Percentiles rank a stretch among this genome's conserved stretches.
Conservation (phyloP, 2,329 filamentous ascomycete genomes). For the Golovinomyces cichoracearum region DNA sequence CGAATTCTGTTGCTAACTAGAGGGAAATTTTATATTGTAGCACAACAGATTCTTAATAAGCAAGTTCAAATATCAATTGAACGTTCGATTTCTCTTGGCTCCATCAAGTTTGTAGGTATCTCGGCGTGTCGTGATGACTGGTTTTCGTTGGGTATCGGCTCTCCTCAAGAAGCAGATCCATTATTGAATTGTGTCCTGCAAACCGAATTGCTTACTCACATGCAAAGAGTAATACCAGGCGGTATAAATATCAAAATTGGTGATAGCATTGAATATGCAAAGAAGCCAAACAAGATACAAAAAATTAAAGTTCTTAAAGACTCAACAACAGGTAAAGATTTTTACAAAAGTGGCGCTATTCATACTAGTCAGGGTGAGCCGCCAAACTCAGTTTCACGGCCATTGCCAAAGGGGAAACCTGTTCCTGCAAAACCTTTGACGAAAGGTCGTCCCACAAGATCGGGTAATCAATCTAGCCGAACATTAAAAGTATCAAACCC, state of each 20-base stretch:
- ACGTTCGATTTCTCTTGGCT: conserved; percentile 53
- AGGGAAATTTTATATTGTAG: conserved; percentile 69
- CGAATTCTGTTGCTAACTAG: conserved; percentile 64
- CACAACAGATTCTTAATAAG: conserved; percentile 57
- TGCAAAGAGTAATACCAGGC: conserved; percentile 50
- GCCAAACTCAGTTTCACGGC: conserved; percentile 54
- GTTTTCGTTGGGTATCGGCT: conserved; percentile 82
- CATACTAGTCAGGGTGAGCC: conserved; percentile 70
- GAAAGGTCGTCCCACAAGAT: conserved; percentile 72
- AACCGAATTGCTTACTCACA: conserved; percentile 87
- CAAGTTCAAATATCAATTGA: conserved; percentile 63
- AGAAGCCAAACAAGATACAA: conserved; percentile 85
- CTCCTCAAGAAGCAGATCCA: conserved; percentile 77
- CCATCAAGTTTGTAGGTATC: conserved; percentile 65
- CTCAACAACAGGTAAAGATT: conserved; percentile 46
- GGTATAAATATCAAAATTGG: conserved; percentile 59
- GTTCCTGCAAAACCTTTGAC: conserved; percentile 76
- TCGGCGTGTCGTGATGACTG: conserved; percentile 80
- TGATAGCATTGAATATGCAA: conserved; percentile 80
- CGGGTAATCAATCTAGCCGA: conserved; percentile 59
- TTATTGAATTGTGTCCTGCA: conserved; percentile 82
- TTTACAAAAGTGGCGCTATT: conserved; percentile 80
- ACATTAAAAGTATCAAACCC: conserved; percentile 41
- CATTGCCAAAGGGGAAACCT: conserved; percentile 67
- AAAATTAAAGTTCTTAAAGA: conserved; percentile 79